Conservation (phyloP, 2,329 filamentous ascomycete genomes). For the Claviceps paspali region DNA sequence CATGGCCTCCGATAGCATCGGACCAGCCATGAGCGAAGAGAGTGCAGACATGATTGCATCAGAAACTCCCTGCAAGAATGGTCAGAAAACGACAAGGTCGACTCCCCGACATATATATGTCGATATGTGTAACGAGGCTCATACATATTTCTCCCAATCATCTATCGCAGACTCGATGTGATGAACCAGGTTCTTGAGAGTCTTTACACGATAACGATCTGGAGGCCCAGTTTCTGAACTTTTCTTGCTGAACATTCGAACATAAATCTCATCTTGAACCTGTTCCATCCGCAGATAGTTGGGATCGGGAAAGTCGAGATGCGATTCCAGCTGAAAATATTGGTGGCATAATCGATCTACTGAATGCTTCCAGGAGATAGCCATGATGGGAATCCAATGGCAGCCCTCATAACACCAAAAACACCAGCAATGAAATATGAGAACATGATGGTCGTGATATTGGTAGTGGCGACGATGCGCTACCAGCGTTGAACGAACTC, state of each 20-base stretch:
- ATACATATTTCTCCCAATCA: slow-evolving; percentile 79
- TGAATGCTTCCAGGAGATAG: slow-evolving; percentile 3
- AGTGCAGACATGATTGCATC: slow-evolving; percentile 62
- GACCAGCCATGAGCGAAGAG: slow-evolving; percentile 46
- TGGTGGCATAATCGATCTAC: slow-evolving; percentile 50
- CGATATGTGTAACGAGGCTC: slow-evolving; percentile 18
- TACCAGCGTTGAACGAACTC: too few relatives aligned
- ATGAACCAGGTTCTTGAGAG: slow-evolving; percentile 57
- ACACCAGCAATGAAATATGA: too few relatives aligned
- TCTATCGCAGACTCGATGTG: slow-evolving; percentile 59
- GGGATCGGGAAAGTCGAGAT: slow-evolving; percentile 47
- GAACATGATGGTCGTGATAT: too few relatives aligned
- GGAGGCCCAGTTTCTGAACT: slow-evolving; percentile 44
- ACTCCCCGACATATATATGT: not conserved
- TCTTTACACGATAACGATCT: slow-evolving; percentile 50
- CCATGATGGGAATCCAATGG: not conserved
- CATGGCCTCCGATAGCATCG: slow-evolving; percentile 46
- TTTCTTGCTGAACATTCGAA: slow-evolving; percentile 48
- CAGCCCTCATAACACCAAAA: not conserved
- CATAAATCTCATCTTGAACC: slow-evolving; percentile 53
- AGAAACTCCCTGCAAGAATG: slow-evolving; percentile 53
- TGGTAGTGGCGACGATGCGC: too few relatives aligned
- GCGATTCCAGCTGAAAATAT: slow-evolving; percentile 59
- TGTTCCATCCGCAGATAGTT: slow-evolving; percentile 40
- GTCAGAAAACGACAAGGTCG: slow-evolving; percentile 12